A percentile compares a stretch with the other conserved stretches of the same genome.
Conservation (phyloP, 192 early-diverging fungal genomes). For the Allomyces javanicus region DNA sequence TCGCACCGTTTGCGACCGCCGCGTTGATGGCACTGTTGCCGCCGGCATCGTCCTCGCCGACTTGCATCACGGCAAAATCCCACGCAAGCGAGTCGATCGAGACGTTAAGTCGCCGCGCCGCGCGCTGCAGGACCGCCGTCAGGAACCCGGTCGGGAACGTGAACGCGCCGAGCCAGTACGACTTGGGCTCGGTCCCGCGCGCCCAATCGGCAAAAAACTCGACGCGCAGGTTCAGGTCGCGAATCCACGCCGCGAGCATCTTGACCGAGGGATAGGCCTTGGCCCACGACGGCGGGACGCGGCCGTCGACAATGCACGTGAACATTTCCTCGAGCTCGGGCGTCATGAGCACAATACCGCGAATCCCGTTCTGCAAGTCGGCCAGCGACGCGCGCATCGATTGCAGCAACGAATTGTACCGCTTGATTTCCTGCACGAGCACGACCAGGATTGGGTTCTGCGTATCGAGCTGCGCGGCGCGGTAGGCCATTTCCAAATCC, state of each 20-base stretch:
- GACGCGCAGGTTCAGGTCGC: conserved; percentile 28
- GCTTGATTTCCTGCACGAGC: conserved; percentile 5
- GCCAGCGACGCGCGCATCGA: conserved; percentile 24
- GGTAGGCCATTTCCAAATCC: conserved; percentile 15
- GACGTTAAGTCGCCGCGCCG: conserved; percentile 31
- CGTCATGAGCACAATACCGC: conserved; percentile 7
- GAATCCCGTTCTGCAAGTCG: conserved; percentile 38
- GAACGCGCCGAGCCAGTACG: conserved; percentile 41
- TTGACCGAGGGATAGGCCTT: conserved; percentile 36
- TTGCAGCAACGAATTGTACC: conserved; percentile 59
- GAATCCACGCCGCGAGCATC: conserved; percentile 32
- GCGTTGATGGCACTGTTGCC: conserved; percentile 2
- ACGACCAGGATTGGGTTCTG: conserved; percentile 39
- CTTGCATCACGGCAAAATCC: conserved; percentile 11
- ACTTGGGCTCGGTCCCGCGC: conserved; percentile 24
- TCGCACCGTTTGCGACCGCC: conserved; percentile 3
- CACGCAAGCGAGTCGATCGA: conserved; percentile 35
- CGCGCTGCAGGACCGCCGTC: conserved; percentile 37
- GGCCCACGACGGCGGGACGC: conserved; percentile 28
- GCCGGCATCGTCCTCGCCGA: background rate
- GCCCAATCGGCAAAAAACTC: conserved; percentile 22
- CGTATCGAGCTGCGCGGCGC: background rate
- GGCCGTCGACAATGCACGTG: conserved; percentile 36
- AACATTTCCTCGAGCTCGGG: conserved; percentile 14
- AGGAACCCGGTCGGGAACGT: conserved; percentile 46